phyloP scores from a whole-genome alignment of 805 yeast genomes.

The Yamadazyma laniorum region DNA sequence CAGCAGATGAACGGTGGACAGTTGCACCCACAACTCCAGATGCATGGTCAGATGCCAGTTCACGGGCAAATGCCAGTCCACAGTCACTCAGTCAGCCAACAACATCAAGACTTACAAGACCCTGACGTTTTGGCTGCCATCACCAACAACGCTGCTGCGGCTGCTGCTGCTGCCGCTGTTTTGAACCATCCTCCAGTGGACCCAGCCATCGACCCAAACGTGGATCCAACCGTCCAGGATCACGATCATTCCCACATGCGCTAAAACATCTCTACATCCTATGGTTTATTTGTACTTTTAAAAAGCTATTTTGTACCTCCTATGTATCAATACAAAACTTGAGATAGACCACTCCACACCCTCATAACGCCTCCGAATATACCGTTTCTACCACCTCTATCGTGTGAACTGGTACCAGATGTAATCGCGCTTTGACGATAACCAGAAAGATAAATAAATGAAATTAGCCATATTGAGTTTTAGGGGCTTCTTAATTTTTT shows the following conservation, averaged over 20 bases:
- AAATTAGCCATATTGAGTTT: neutral
- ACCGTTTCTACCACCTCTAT: too few relatives aligned
- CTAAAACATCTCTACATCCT: neutral
- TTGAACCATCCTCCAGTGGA: constrained; percentile 32
- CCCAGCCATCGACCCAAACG: constrained; percentile 45
- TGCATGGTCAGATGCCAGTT: constrained; percentile 3
- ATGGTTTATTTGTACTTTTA: constrained; percentile 2
- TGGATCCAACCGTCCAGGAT: constrained; percentile 42
- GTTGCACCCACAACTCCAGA: constrained; percentile 6
- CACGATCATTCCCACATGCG: constrained; percentile 8
- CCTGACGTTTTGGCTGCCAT: constrained; percentile 45
- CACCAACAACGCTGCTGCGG: constrained; percentile 16
- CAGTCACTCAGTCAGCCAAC: constrained; percentile 13
- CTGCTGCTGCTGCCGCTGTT: constrained; percentile 28
- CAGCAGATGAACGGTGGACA: constrained; percentile 5
- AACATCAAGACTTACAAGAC: constrained; percentile 29
- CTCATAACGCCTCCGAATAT: neutral
- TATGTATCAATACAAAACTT: constrained; percentile 4
- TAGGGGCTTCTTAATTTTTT: neutral
- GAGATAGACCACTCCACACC: neutral
- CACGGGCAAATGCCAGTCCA: constrained; percentile 1
- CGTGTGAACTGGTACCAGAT: too few relatives aligned
- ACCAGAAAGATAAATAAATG: neutral
- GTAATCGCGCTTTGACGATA: too few relatives aligned
- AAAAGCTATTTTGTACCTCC: constrained; percentile 2